Evolutionary conservation across 208 protist species (phyloP).

Genomic region (Leishmania tarentolae): DNA sequence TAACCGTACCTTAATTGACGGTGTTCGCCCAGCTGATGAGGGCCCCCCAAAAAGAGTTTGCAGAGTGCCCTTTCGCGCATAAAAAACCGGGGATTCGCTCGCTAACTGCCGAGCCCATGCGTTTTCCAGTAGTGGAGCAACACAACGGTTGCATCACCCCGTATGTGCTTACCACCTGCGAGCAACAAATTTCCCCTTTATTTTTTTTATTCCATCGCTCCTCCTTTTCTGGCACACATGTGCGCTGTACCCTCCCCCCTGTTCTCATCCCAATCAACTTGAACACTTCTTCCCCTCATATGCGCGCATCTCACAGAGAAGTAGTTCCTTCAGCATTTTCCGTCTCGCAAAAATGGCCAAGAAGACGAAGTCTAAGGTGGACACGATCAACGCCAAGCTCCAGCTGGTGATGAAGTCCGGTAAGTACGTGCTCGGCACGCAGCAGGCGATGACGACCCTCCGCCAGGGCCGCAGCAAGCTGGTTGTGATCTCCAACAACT

Average conservation of each 20-base stretch:
- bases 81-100: not conserved
- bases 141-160: not conserved
- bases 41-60: not conserved
- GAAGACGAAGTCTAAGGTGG: constrained; percentile 96
- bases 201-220: not conserved
- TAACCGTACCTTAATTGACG: not conserved
- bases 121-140: not conserved
- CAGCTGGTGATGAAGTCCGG: constrained; percentile 99
- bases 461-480: constrained; percentile 98
- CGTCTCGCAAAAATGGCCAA: constrained; percentile 78
- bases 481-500: constrained; percentile 98
- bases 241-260: not conserved
- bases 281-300: not conserved
- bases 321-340: constrained; percentile 23
- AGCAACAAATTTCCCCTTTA: not conserved
- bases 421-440: constrained; percentile 99
- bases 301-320: constrained; percentile 8
- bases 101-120: not conserved
- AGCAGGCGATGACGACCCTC: constrained; percentile 97
- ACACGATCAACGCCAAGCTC: constrained; percentile 99
- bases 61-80: not conserved
- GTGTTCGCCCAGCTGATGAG: not conserved
- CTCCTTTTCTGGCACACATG: not conserved
- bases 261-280: not conserved
- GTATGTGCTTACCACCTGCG: not conserved